A percentile compares a stretch with the other conserved stretches of the same genome.
Conservation (phyloP, 805 yeast species). For the Nematodospora valgi region DNA sequence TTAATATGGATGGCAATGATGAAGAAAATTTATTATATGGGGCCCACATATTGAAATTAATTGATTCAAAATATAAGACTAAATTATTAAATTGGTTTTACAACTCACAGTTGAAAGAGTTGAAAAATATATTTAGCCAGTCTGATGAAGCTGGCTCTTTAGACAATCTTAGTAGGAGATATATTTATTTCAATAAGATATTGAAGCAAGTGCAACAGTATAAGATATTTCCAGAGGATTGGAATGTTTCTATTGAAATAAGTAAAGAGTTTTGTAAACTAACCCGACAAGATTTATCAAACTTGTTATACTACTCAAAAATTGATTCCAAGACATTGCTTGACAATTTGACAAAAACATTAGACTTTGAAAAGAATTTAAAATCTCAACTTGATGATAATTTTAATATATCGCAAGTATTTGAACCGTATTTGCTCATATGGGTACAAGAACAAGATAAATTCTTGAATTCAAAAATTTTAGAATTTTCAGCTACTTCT, state of each 20-base stretch:
- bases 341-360: slow-evolving; percentile 66
- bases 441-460: slow-evolving; percentile 88
- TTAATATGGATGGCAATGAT: slow-evolving; percentile 22
- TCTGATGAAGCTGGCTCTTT: slow-evolving; percentile 93
- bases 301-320: slow-evolving; percentile 25
- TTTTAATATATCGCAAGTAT: slow-evolving; percentile 55
- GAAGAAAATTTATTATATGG: slow-evolving; percentile 50
- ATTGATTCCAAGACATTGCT: slow-evolving; percentile 64
- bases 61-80: slow-evolving; percentile 52
- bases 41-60: slow-evolving; percentile 67
- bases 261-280: slow-evolving; percentile 60
- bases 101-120: slow-evolving; percentile 65
- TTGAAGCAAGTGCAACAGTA: slow-evolving; percentile 54
- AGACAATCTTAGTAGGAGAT: slow-evolving; percentile 81
- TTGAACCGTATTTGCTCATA: slow-evolving; percentile 78
- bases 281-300: slow-evolving; percentile 61
- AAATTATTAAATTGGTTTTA: slow-evolving; percentile 73
- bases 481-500: slow-evolving; percentile 59
- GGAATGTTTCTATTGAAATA: slow-evolving; percentile 68
- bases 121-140: slow-evolving; percentile 67
- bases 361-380: slow-evolving; percentile 81
- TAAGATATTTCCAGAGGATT: slow-evolving; percentile 59
- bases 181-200: slow-evolving; percentile 73
- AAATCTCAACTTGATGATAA: slow-evolving; percentile 24
- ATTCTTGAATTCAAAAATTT: slow-evolving; percentile 55